These are phyloP conservation scores for Sporothrix protearum DNA, from an alignment of 2,329 filamentous ascomycete species.

Conservation along the genomic window DNA sequence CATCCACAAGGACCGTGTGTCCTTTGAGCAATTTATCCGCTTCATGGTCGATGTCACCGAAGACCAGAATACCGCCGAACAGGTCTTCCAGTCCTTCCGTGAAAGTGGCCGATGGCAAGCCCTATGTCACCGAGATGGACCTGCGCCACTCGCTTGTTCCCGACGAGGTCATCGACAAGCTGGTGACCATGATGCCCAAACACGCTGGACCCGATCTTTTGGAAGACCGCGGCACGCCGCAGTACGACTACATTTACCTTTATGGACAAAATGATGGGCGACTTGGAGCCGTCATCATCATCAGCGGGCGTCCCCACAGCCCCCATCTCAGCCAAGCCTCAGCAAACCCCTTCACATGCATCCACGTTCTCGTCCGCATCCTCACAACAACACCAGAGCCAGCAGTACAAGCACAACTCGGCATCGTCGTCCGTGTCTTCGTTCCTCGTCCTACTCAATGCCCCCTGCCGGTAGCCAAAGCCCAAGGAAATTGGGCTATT, in stretches of 20 bases:
- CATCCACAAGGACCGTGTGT: slow-evolving; percentile 65
- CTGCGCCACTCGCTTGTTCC: slow-evolving; percentile 91
- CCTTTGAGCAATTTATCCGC: slow-evolving; percentile 96
- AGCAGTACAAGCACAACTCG: slow-evolving; percentile 18
- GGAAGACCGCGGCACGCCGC: slow-evolving; percentile 76
- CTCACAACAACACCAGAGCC: slow-evolving; percentile 9
- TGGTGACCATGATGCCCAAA: slow-evolving; percentile 78
- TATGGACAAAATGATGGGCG: slow-evolving; percentile 77
- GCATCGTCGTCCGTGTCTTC: slow-evolving; percentile 20
- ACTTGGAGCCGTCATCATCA: slow-evolving; percentile 27
- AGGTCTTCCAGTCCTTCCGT: slow-evolving; percentile 95
- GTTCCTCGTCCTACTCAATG: slow-evolving; percentile 16
- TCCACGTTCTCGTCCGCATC: slow-evolving; percentile 7
- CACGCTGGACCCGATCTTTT: slow-evolving; percentile 81
- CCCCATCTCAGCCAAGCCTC: background rate
- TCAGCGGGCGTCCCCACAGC: slow-evolving; percentile 28
- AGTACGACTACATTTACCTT: slow-evolving; percentile 98
- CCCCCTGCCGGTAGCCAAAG: slow-evolving; percentile 17
- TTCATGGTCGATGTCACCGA: slow-evolving; percentile 99
- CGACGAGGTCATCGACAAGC: slow-evolving; percentile 92
- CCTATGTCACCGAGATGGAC: slow-evolving; percentile 97
- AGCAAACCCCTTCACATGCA: background rate
- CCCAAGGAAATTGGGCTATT: slow-evolving; percentile 19
- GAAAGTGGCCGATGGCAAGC: slow-evolving; percentile 99
- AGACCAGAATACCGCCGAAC: slow-evolving; percentile 97